A percentile compares a stretch with the other conserved stretches of the same genome.
Conservation (phyloP, 768 basidiomycete species). For the Lactarius evosmus region DNA sequence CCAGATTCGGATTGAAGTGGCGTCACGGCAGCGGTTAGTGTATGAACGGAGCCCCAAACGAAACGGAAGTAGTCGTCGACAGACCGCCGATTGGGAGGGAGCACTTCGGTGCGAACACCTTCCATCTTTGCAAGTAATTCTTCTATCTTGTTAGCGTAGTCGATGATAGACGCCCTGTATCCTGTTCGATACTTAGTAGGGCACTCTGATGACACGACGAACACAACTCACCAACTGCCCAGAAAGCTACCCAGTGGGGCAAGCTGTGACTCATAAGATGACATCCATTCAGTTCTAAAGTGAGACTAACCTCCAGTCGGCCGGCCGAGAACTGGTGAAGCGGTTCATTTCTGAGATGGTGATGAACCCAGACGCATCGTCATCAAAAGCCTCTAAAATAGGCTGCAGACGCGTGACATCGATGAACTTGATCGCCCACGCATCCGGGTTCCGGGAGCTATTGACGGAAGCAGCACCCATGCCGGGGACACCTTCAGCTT, state of each 20-base stretch:
- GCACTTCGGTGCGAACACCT: conserved; percentile 7
- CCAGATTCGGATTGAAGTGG: background rate
- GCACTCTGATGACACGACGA: background rate
- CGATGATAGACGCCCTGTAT: conserved; percentile 17
- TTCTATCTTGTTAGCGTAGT: conserved; percentile 23
- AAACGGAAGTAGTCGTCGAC: background rate
- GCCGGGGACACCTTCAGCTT: background rate
- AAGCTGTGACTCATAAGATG: conserved; percentile 24
- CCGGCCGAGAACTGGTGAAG: conserved; percentile 32
- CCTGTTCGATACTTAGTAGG: conserved; percentile 1
- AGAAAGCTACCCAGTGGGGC: conserved; percentile 36
- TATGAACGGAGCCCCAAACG: conserved; percentile 9
- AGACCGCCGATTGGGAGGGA: conserved; percentile 12
- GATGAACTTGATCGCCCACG: conserved; percentile 33
- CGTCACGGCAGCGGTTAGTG: conserved; percentile 6
- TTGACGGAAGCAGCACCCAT: background rate
- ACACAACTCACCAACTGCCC: conserved; percentile 29
- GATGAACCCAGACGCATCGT: conserved; percentile 37
- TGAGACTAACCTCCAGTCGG: conserved; percentile 31
- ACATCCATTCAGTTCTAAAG: background rate
- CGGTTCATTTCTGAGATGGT: conserved; percentile 36
- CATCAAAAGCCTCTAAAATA: conserved; percentile 37
- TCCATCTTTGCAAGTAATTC: conserved; percentile 22
- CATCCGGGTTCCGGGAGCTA: conserved; percentile 21
- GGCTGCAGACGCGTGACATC: conserved; percentile 28